Evolutionary conservation across 371 early-diverging fungal species (phyloP).

Genomic region (Lichtheimia ornata): DNA sequence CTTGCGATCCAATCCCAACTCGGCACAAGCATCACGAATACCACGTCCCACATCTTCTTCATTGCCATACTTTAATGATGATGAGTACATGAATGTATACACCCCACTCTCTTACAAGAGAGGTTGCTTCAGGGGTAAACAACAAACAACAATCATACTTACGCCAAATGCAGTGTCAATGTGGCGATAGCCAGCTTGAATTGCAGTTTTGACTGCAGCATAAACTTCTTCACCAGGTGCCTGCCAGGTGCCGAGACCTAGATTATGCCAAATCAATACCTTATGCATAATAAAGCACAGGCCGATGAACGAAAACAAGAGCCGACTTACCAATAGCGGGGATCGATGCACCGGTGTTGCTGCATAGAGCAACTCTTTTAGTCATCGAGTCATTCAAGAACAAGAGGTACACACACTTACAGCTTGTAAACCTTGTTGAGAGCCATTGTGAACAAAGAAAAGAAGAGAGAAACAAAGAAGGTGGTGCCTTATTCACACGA

Average conservation of each 20-base stretch:
- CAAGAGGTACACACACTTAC: slow-evolving; percentile 7
- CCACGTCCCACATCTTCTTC: slow-evolving; percentile 71
- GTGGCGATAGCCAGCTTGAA: slow-evolving; percentile 49
- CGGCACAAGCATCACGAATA: slow-evolving; percentile 54
- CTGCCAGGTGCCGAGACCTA: slow-evolving; percentile 56
- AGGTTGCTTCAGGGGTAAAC: neutral
- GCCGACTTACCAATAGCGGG: slow-evolving; percentile 32
- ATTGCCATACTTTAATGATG: slow-evolving; percentile 57
- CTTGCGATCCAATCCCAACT: slow-evolving; percentile 53
- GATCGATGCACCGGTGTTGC: slow-evolving; percentile 46
- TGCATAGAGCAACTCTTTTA: neutral
- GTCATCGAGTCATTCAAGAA: neutral
- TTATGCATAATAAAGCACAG: neutral
- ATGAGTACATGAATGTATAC: neutral
- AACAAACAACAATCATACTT: slow-evolving; percentile 5
- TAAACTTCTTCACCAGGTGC: slow-evolving; percentile 35
- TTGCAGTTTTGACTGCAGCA: slow-evolving; percentile 39
- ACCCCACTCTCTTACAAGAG: neutral
- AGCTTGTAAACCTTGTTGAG: slow-evolving; percentile 18
- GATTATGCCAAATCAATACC: neutral
- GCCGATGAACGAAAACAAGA: neutral
- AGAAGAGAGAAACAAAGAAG: slow-evolving; percentile 6
- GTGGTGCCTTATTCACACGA: neutral
- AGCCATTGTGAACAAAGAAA: neutral
- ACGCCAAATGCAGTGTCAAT: slow-evolving; percentile 60